Percentiles rank a stretch among this genome's conserved stretches.
Conservation (phyloP, 495 filamentous ascomycete species). For the Parathielavia hyrcaniae region DNA sequence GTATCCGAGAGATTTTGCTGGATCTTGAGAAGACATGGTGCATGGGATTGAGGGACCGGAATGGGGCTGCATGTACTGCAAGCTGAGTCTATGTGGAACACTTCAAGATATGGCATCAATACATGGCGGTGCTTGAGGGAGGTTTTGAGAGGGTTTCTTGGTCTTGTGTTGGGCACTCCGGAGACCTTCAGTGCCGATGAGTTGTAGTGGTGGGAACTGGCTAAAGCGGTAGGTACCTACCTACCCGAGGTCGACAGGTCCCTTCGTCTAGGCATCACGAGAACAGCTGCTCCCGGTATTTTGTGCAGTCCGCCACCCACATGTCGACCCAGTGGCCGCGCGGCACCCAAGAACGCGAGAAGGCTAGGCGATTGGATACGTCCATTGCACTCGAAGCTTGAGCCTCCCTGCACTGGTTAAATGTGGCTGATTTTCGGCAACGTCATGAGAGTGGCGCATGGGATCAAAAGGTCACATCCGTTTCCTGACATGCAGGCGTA, state of each 20-base stretch:
- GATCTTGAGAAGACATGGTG: not conserved
- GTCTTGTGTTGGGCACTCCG: not conserved
- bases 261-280: too few species aligned
- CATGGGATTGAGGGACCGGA: conserved; percentile 1
- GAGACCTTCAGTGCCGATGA: too few species aligned
- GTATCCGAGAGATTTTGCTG: not conserved
- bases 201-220: too few species aligned
- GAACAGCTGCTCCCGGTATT: too few species aligned
- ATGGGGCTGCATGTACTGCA: conserved; percentile 4
- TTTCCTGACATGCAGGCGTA: not conserved
- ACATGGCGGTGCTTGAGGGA: not conserved
- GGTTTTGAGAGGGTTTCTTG: not conserved
- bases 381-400: not conserved
- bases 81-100: not conserved
- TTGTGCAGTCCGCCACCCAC: too few species aligned
- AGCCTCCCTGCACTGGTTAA: too few species aligned
- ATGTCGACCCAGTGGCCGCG: too few species aligned
- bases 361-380: not conserved
- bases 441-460: not conserved
- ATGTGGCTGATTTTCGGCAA: not conserved
- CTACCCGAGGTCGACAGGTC: too few species aligned
- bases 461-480: not conserved
- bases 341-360: not conserved
- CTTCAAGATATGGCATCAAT: too few species aligned
- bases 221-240: too few species aligned